Base-by-base conservation (phyloP, 257 asterid genomes). In the Ballota nigra region DNA sequence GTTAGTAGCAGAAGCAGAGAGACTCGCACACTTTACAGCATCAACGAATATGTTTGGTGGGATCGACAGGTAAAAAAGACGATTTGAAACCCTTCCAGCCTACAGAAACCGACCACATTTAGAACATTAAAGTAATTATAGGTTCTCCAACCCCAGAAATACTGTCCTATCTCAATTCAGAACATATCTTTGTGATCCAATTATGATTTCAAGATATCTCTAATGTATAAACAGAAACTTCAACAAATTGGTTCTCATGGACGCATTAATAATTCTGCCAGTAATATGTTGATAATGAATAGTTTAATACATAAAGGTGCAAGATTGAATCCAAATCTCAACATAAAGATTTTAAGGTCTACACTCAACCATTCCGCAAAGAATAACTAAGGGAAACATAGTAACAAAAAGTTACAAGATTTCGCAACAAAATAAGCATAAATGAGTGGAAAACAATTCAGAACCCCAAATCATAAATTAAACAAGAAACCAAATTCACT, bases 21-120 rank as follows among this genome's bases (percentile, higher is more conserved):
- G 75, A 72, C 97, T 94, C 4, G 97, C 98, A 80, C 97, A 86
- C 82, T 83, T 88, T 73, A 91, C 98, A 49, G 96, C 98, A 64
- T 86, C 83, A 24, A 87, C 81, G 65, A 94, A 94, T 76, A 94
- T 89, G 82, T 91, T 94, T 72, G 98, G 98, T 29, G 98, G 98
- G 68, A 94, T 91, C 2, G 98, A 94, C 70, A 94, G 83, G 86
- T 94, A 94, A 82, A 91, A 94, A 18, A 91, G 97, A 59, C 98
- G 84, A 77, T 89, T 86, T 10, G 97, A 81, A 45, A 84, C 73
- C 85, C 88, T 91, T 59, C 96, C 97, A 68, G 77, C 92, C 98
- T 94, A 77, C 70, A 82, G 63, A 80, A 71, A 19, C 26, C 58
- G 31, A 82, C 16, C 58, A 65, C 6, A 22, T 20, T 67, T 19